Base-by-base conservation (phyloP, 169 alveolate genomes). In the Plasmodium reichenowi region DNA sequence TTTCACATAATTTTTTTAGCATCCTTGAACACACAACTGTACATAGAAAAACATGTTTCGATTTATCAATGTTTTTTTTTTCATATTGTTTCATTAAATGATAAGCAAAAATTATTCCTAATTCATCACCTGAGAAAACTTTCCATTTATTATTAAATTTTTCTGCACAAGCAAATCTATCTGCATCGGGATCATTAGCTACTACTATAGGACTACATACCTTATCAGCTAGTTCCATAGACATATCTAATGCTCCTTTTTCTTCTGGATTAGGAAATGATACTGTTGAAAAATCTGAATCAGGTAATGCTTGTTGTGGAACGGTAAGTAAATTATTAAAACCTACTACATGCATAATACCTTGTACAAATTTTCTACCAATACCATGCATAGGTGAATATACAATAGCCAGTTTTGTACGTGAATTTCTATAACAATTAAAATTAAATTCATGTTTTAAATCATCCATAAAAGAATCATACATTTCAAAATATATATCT, bases 361-460 rank as follows among this genome's bases (percentile, higher is more conserved):
- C 87, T 60, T 83, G 89, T 52, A 94, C 91, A 67, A 88, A 92
- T 15, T 86, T 91, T 43, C 67, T 63, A 12, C 97, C 98, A 13
- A 95, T 96, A 13, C 98, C 98, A 88, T 96, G 98, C 96, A 96
- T 89, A 47, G 97, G 95, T n/a, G 98, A 94, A 88, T 94, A 95
- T 12, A 94, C 95, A 62, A 96, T 74, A 73, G 62, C 83, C 32
- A 94, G 89, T 47, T 89, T 88, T 29, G 93, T 63, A 59, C 83
- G 92, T 50, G 92, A 89, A 56, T 73, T 76, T 63, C 90, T 45
- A 73, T 87, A 43, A 68, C 75, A 52, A 63, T 89, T 86, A 60
- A 88, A 85, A 72, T 88, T 71, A 89, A 83, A 92, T 48, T 89
- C 93, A 24, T 74, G 76, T 59, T 93, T 86, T 47, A 93, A 26